Evolutionary conservation across 192 early-diverging fungal species (phyloP).

Genomic region (Coemansia sp.): DNA sequence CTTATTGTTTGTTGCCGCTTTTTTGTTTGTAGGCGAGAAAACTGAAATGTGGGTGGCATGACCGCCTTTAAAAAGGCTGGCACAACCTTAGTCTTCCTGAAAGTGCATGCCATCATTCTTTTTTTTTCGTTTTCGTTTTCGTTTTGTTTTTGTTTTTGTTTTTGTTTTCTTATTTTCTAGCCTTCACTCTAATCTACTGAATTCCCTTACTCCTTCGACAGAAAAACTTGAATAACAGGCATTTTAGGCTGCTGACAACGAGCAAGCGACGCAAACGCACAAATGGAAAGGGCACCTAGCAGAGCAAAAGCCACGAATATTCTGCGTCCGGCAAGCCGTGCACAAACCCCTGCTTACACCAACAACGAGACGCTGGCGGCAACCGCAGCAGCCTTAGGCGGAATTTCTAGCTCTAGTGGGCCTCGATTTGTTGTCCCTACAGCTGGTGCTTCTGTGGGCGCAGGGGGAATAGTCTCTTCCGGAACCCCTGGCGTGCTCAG

Average conservation of each 20-base stretch:
- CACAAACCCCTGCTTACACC: conserved; percentile 23
- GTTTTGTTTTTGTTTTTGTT: not conserved
- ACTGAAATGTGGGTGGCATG: not conserved
- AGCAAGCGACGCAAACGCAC: not conserved
- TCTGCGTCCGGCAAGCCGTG: conserved; percentile 47
- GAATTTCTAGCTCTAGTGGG: conserved; percentile 13
- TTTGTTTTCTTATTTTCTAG: not conserved
- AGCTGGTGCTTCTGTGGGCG: conserved; percentile 12
- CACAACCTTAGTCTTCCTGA: too few species aligned
- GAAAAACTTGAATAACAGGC: too few species aligned
- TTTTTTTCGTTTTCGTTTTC: conserved; percentile 10
- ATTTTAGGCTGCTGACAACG: not conserved
- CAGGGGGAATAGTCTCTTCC: conserved; percentile 14
- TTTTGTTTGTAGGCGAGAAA: not conserved
- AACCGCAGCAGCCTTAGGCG: conserved; percentile 10
- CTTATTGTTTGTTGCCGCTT: not conserved
- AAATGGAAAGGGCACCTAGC: conserved; percentile 51
- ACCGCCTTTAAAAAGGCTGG: too few species aligned
- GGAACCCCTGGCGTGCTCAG: conserved; percentile 18
- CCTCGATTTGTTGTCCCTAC: conserved; percentile 39
- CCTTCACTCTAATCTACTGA: not conserved
- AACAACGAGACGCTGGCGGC: conserved; percentile 13
- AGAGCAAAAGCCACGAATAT: conserved; percentile 55
- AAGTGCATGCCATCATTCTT: too few species aligned
- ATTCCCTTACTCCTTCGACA: not conserved